Evolutionary conservation across 257 asterid genomes (phyloP).

Genomic region (Gentiana macrophylla): DNA sequence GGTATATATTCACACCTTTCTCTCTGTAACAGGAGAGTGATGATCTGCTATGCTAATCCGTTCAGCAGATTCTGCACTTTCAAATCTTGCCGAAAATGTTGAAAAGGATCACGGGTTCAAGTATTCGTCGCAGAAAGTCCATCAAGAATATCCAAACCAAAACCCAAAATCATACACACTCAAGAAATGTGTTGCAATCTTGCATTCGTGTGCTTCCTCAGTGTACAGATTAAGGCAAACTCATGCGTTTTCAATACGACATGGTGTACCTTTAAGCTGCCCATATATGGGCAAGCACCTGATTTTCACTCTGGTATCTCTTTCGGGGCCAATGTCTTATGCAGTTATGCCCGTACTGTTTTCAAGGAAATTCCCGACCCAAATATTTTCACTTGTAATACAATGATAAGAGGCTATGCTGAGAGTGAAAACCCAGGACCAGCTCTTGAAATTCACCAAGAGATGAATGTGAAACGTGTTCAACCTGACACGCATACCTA

Average conservation of each 20-base stretch:
- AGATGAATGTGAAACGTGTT: slow-evolving; percentile 24
- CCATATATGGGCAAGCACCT: slow-evolving; percentile 61
- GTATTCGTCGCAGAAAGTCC: not conserved
- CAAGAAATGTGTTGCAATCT: slow-evolving; percentile 62
- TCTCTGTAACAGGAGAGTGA: too few species aligned
- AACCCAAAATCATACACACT: slow-evolving; percentile 33
- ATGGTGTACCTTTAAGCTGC: slow-evolving; percentile 40
- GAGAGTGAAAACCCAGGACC: slow-evolving; percentile 62
- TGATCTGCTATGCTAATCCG: slow-evolving; percentile 1
- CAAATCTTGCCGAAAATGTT: not conserved
- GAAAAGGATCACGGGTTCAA: not conserved
- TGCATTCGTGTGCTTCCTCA: slow-evolving; percentile 61
- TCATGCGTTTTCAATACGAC: slow-evolving; percentile 68
- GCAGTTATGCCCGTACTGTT: slow-evolving; percentile 41
- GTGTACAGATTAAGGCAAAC: slow-evolving; percentile 44
- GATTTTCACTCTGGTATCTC: slow-evolving; percentile 42
- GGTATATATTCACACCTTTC: too few species aligned
- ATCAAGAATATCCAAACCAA: slow-evolving; percentile 1
- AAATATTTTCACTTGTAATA: slow-evolving; percentile 64
- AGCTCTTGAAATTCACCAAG: slow-evolving; percentile 40
- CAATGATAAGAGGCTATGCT: slow-evolving; percentile 79
- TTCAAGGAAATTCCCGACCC: slow-evolving; percentile 48
- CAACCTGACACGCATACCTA: slow-evolving; percentile 63
- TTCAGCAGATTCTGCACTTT: not conserved
- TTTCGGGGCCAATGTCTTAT: slow-evolving; percentile 59